These are phyloP conservation scores for Aspergillaceae sp. DNA, from an alignment of 2,329 filamentous ascomycete genomes.

Conservation along the genomic window DNA sequence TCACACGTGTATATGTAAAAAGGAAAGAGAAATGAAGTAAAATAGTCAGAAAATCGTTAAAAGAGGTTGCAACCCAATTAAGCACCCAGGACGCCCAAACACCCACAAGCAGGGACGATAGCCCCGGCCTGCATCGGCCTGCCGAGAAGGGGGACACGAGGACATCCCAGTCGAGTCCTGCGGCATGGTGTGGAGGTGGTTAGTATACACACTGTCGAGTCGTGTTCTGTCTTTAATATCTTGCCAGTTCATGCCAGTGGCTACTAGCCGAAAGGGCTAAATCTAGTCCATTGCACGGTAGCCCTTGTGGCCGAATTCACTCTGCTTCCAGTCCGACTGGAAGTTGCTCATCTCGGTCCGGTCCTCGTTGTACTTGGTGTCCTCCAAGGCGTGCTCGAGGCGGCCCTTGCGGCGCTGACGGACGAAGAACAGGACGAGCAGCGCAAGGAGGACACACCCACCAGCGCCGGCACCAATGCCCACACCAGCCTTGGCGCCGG, in stretches of 20 bases:
- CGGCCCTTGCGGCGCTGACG: constrained; percentile 43
- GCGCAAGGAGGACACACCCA: constrained; percentile 22
- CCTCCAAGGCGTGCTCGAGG: constrained; percentile 40
- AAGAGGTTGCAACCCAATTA: too few species aligned
- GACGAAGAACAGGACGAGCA: constrained; percentile 41
- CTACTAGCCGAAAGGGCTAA: background rate
- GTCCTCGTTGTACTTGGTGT: constrained; percentile 37
- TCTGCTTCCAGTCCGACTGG: constrained; percentile 32
- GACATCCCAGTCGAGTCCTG: background rate
- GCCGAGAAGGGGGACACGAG: background rate
- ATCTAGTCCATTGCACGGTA: constrained; percentile 17
- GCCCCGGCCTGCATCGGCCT: background rate
- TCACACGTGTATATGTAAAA: too few species aligned
- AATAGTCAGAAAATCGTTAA: too few species aligned
- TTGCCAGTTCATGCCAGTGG: background rate
- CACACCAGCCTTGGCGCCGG: constrained; percentile 43
- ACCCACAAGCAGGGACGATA: too few species aligned
- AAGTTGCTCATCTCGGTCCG: constrained; percentile 32
- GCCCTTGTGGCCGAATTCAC: constrained; percentile 23
- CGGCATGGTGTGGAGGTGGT: background rate
- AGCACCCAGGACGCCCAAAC: too few species aligned
- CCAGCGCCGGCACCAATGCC: constrained; percentile 30
- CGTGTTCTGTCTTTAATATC: background rate
- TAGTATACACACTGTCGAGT: too few species aligned
- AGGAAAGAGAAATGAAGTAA: too few species aligned